Evolutionary conservation across 257 asterid species (phyloP).

Genomic region (Gentiana straminea): DNA sequence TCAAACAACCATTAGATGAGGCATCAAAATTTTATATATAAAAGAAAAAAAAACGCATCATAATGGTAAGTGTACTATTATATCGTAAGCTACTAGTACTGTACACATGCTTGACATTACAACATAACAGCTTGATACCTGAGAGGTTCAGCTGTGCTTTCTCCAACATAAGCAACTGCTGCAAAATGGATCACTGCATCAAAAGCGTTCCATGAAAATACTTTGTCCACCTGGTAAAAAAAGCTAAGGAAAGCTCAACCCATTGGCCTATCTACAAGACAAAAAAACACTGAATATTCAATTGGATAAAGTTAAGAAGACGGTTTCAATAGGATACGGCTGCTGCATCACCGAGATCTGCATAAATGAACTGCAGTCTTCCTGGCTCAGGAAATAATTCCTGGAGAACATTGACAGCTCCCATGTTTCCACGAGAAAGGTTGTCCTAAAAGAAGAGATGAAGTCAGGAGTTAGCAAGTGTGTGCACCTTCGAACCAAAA

Average conservation of each 20-base stretch:
- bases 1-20: background rate
- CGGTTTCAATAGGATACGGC: constrained; percentile 34
- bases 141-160: constrained; percentile 80
- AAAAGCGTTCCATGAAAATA: constrained; percentile 64
- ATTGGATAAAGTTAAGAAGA: background rate
- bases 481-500: background rate
- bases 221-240: constrained; percentile 41
- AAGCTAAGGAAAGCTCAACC: constrained; percentile 8
- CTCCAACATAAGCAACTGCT: constrained; percentile 96
- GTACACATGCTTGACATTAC: background rate
- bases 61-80: too few species aligned
- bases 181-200: constrained; percentile 99
- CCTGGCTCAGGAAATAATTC: constrained; percentile 70
- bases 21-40: too few species aligned
- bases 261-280: background rate
- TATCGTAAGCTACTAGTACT: too few species aligned
- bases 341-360: constrained; percentile 64
- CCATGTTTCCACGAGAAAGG: constrained; percentile 80
- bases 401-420: constrained; percentile 66
- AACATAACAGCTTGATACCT: constrained; percentile 27
- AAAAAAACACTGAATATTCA: background rate
- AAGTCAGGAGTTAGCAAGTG: background rate
- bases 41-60: too few species aligned
- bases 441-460: constrained; percentile 40
- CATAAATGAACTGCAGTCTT: constrained; percentile 65